Evolutionary conservation across 805 yeast genomes (phyloP), one percentile per base, ranked within the genome.

Genomic region (Metschnikowia koreensis): DNA sequence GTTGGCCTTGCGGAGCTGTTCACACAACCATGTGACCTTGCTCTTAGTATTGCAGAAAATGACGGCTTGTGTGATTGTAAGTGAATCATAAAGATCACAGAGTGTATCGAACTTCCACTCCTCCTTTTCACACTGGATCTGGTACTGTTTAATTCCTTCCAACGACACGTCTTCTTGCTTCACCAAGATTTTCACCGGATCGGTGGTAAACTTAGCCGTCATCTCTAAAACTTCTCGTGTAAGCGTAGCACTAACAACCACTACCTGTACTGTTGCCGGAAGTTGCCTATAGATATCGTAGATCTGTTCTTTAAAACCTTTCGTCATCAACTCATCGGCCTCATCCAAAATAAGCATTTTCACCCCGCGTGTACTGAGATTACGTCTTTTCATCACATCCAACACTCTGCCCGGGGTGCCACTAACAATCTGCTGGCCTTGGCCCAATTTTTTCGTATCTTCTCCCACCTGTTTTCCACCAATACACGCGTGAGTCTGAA

Each of bases 341-440:
- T 94, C 99, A 73, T 94, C 99, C 63, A 94, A 75, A 57, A 94
- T 82, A 59, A 93, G 76, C 88, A 94, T 86, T 76, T 92, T 90
- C 60, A 91, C 78, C 63, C 84, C 80, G 60, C 91, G 83, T 13
- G 94, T 82, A 57, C 78, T 76, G 62, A 94, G 76, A 61, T 79
- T 79, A 59, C 96, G 83, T 70, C 97, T 82, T 66, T 88, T 88
- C 57, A 94, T 83, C 87, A 94, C 83, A 73, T 94, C 99, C 55
- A 81, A 71, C 38, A 93, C 97, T 66, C 99, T 81, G 51, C 99
- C 99, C 34, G 99, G 99, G 11, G 99, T 94, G 47, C 99, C 99
- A 68, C 94, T 92, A 39, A 94, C 89, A 39, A 94, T 85, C 64
- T 94, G 97, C 64, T 86, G 90, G 56, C 97, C 96, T 60, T 80